Conservation (phyloP, 805 yeast species). For the Candida anglica region DNA sequence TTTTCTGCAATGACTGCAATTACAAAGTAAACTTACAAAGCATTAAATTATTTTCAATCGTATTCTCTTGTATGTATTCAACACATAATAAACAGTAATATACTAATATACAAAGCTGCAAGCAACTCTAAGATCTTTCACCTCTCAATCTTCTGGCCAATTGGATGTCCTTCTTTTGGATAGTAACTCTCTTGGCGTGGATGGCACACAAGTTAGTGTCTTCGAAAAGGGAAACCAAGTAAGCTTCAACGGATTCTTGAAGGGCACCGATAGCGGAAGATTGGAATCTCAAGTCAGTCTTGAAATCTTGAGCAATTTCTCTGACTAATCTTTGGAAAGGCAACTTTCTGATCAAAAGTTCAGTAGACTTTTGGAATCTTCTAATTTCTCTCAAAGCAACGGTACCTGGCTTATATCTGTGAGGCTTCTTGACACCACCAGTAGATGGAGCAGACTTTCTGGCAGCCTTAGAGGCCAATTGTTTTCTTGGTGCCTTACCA, state of each 20-base stretch:
- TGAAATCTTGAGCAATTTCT: constrained; percentile 46
- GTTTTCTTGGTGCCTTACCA: constrained; percentile 49
- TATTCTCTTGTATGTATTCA: constrained; percentile 5
- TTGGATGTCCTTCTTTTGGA: constrained; percentile 46
- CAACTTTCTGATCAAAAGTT: constrained; percentile 44
- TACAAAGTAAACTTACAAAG: too few species aligned
- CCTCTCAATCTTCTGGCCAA: constrained; percentile 49
- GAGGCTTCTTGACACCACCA: constrained; percentile 47
- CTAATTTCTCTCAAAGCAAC: constrained; percentile 47
- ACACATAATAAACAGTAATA: constrained; percentile 6
- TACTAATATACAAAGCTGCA: constrained; percentile 14
- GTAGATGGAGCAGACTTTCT: constrained; percentile 45
- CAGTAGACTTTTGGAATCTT: constrained; percentile 46
- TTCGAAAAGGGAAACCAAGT: constrained; percentile 44
- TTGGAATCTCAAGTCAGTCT: constrained; percentile 45
- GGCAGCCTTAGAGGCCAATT: constrained; percentile 46
- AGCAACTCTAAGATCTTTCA: constrained; percentile 34
- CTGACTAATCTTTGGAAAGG: constrained; percentile 47
- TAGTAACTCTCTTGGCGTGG: constrained; percentile 47
- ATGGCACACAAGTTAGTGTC: constrained; percentile 48
- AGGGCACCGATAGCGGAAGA: constrained; percentile 46
- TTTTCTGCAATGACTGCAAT: too few species aligned
- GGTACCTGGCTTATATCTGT: constrained; percentile 49
- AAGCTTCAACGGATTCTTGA: constrained; percentile 46
- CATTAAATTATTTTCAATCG: too few species aligned